Evolutionary conservation across 345 rosid species (phyloP).

Genomic region (Heritiera fomes): DNA sequence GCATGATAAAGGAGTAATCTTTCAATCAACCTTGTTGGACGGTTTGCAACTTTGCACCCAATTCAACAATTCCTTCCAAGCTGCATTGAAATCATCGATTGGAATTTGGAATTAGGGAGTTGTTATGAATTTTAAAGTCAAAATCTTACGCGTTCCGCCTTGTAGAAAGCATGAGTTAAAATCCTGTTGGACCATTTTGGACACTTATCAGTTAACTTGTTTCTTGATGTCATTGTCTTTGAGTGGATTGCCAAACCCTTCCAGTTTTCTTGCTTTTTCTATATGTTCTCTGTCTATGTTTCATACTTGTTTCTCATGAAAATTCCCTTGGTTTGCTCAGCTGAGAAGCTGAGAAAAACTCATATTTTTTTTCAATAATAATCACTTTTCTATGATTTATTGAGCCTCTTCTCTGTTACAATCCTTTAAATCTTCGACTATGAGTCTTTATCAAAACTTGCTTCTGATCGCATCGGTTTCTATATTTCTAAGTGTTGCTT

Average conservation of each 20-base stretch:
- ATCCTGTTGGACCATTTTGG: background rate
- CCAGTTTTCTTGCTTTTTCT: background rate
- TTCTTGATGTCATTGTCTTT: conserved; percentile 15
- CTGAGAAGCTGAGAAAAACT: conserved; percentile 13
- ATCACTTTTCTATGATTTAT: background rate
- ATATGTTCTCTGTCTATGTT: background rate
- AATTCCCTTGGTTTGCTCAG: conserved; percentile 32
- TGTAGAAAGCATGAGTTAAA: background rate
- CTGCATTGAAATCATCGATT: conserved; percentile 1
- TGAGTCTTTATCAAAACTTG: conserved; percentile 32
- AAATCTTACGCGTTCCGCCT: background rate
- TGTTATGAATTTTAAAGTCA: background rate
- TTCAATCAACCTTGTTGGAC: background rate
- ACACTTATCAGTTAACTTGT: background rate
- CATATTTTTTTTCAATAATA: background rate
- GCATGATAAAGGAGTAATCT: background rate
- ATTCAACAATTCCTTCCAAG: background rate
- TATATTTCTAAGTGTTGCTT: conserved; percentile 24
- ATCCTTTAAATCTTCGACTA: conserved; percentile 16
- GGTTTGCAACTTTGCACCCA: background rate
- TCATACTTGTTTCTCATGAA: background rate
- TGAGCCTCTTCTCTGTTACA: background rate
- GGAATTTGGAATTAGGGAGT: background rate
- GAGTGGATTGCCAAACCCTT: conserved; percentile 21
- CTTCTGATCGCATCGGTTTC: conserved; percentile 22